Base-by-base conservation (phyloP, 2,329 filamentous ascomycete species). In the Esteya vermicola region DNA sequence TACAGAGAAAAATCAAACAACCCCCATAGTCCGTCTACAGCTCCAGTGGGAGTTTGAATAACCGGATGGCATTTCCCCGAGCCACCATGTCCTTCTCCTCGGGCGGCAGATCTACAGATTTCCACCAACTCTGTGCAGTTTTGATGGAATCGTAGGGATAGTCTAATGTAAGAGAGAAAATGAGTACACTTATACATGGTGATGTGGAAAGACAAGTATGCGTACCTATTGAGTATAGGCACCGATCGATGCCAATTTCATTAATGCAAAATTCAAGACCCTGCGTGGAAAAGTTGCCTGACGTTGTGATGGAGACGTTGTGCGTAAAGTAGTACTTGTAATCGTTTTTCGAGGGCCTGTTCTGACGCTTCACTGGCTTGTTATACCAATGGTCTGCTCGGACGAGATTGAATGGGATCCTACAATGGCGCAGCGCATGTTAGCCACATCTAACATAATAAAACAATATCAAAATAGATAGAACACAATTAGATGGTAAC, bases 381-480 rank as follows among this genome's bases (percentile, higher is more conserved):
- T 63, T 62, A 48, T 61, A 61, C 61, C 60, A 63, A 51, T 65
- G 59, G 25, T 60, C 58, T 16, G 57, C 57, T 6, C 58, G 43
- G 49, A 54, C 54, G 1, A 61, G 49, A 49, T 65, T 64, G 51
- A 65, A 64, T 0, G 62, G 62, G 27, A 67, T 60, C 10, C 40
- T 42, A 22, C 8, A 14, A 6, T 23, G 23, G 13, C 20, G 27
- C 14, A 39, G 30, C n/a, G n/a, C n/a, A n/a, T n/a, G n/a, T n/a
- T n/a, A n/a, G n/a, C n/a, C n/a, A n/a, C 13, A 25, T 21, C 6
- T 4, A 21, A 22, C 6, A 7, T 13, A 23, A 6, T n/a, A 8
- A 3, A 32, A 18, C 26, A 9, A 27, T 51, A n/a, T 20, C 22
- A n/a, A 32, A 19, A 27, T 5, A 19, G 13, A 18, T 21, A 51